These are phyloP conservation scores for Picea glauca DNA, from an alignment of 75 land plant genomes.

Conservation along the genomic window DNA sequence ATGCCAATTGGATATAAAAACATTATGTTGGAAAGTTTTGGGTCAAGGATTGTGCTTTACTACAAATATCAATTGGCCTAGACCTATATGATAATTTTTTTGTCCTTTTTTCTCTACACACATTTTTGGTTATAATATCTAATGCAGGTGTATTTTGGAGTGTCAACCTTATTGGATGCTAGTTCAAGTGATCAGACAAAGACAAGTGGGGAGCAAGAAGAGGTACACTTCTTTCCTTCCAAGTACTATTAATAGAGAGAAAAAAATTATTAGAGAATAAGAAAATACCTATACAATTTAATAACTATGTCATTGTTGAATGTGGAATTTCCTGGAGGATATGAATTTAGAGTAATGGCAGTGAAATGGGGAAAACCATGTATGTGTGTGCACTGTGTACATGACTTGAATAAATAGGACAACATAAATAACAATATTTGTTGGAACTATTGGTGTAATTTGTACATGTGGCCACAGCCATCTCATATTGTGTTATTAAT, in stretches of 20 bases:
- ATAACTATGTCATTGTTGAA: background rate
- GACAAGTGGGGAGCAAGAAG: constrained; percentile 84
- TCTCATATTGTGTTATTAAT: too few species aligned
- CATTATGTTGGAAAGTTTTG: background rate
- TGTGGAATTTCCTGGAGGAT: too few species aligned
- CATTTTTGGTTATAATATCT: constrained; percentile 5
- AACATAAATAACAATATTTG: too few species aligned
- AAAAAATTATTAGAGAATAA: too few species aligned
- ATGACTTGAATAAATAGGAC: too few species aligned
- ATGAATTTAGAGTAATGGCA: too few species aligned
- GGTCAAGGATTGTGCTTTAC: background rate
- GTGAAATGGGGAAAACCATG: too few species aligned
- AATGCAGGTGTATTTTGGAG: constrained; percentile 87
- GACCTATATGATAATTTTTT: background rate
- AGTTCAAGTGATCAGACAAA: constrained; percentile 68
- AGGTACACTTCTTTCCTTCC: constrained; percentile 42
- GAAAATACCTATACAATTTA: background rate
- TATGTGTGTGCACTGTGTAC: too few species aligned
- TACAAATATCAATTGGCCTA: background rate
- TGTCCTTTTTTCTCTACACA: background rate
- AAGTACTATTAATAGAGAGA: too few species aligned
- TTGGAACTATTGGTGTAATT: too few species aligned
- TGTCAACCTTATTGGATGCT: constrained; percentile 89
- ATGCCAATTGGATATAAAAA: background rate
- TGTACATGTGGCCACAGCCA: too few species aligned